Percentiles rank a stretch among this genome's conserved stretches.
Evolutionary conservation across 2,329 filamentous ascomycete genomes (phyloP).

Genomic region (Penicillium brevicompactum): DNA sequence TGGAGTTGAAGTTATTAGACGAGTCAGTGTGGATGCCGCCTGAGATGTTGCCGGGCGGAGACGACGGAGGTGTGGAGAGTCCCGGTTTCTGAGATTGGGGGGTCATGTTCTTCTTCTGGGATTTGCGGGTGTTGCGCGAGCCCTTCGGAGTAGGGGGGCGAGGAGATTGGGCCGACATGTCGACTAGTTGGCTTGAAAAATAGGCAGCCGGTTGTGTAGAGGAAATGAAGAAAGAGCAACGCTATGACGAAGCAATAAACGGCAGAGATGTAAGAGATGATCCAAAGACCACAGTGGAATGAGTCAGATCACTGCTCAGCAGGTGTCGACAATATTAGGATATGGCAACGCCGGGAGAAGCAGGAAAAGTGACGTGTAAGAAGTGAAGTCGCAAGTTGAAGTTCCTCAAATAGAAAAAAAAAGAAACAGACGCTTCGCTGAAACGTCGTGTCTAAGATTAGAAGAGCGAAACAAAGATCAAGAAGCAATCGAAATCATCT

Average conservation of each 20-base stretch:
- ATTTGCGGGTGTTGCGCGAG: slow-evolving; percentile 39
- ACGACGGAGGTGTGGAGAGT: slow-evolving; percentile 40
- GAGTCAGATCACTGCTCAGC: slow-evolving; percentile 35
- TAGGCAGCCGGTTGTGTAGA: slow-evolving; percentile 47
- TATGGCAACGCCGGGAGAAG: slow-evolving; percentile 27
- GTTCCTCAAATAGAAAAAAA: slow-evolving; percentile 10
- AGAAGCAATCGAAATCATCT: slow-evolving; percentile 7
- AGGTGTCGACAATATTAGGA: slow-evolving; percentile 34
- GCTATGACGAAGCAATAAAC: slow-evolving; percentile 22
- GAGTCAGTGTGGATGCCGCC: slow-evolving; percentile 34
- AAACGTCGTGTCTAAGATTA: slow-evolving; percentile 8
- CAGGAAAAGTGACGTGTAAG: slow-evolving; percentile 14
- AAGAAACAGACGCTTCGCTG: slow-evolving; percentile 7
- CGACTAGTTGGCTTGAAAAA: slow-evolving; percentile 51
- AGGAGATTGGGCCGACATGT: slow-evolving; percentile 49
- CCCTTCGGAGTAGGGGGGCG: slow-evolving; percentile 43
- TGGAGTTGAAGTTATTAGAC: slow-evolving; percentile 30
- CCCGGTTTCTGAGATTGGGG: slow-evolving; percentile 33
- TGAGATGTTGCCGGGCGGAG: slow-evolving; percentile 35
- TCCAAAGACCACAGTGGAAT: slow-evolving; percentile 23
- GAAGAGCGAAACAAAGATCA: slow-evolving; percentile 1
- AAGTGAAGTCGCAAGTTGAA: slow-evolving; percentile 12
- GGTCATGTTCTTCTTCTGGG: slow-evolving; percentile 38
- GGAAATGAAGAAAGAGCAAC: slow-evolving; percentile 23
- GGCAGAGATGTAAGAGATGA: slow-evolving; percentile 9